Evolutionary conservation across 768 basidiomycete genomes (phyloP).

Genomic region (Trametes cubensis): DNA sequence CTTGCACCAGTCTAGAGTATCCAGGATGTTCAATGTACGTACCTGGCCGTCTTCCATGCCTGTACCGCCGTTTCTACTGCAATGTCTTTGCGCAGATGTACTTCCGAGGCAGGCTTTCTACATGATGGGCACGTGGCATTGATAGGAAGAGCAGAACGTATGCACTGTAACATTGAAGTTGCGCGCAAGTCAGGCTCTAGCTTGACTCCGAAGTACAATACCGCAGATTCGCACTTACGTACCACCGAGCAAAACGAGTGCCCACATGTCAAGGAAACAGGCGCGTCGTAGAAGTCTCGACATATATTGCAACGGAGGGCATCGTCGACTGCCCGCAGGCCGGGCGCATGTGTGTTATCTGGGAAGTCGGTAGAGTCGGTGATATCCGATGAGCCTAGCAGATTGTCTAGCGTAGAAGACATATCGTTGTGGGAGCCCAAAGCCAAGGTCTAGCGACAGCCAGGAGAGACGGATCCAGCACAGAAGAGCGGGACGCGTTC

Average conservation of each 20-base stretch:
- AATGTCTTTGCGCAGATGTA: conserved; percentile 67
- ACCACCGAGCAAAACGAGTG: conserved; percentile 84
- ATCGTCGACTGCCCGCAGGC: conserved; percentile 64
- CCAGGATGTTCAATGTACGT: conserved; percentile 12
- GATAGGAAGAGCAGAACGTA: conserved; percentile 56
- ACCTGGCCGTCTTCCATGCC: conserved; percentile 79
- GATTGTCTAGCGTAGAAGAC: background rate
- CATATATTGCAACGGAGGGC: conserved; percentile 78
- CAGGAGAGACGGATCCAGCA: too few relatives aligned
- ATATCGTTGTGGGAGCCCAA: background rate
- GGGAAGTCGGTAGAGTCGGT: conserved; percentile 75
- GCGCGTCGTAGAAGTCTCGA: conserved; percentile 70
- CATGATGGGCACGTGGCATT: conserved; percentile 78
- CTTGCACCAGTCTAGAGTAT: background rate
- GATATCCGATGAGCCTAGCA: conserved; percentile 12
- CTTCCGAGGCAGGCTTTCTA: conserved; percentile 59
- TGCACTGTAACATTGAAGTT: conserved; percentile 53
- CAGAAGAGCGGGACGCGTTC: background rate
- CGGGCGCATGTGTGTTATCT: conserved; percentile 43
- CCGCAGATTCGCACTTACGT: conserved; percentile 29
- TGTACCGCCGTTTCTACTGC: conserved; percentile 67
- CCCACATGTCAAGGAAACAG: conserved; percentile 74
- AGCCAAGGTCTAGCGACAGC: too few relatives aligned
- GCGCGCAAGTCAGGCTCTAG: background rate
- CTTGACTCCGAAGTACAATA: background rate